A percentile compares a stretch with the other conserved stretches of the same genome.
Evolutionary conservation across 805 yeast genomes (phyloP).

Genomic region (Hanseniaspora valbyensis): DNA sequence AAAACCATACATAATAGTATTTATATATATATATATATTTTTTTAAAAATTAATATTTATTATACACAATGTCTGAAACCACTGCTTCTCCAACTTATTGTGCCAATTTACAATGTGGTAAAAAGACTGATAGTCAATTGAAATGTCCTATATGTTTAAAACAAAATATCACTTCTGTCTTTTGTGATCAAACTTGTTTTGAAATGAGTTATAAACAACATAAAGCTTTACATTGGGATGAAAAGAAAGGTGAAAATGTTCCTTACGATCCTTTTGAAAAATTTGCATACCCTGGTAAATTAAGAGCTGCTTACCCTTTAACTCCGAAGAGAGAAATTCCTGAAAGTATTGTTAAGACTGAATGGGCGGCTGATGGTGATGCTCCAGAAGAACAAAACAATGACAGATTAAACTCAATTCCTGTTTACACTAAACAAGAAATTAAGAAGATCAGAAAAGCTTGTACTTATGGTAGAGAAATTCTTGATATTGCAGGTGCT

Average conservation of each 20-base stretch:
- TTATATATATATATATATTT: no score
- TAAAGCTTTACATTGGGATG: slow-evolving; percentile 60
- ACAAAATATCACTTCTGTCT: slow-evolving; percentile 46
- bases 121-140: slow-evolving; percentile 57
- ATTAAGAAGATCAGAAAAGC: slow-evolving; percentile 65
- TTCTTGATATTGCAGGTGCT: slow-evolving; percentile 80
- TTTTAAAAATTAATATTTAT: no score
- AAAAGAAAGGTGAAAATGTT: slow-evolving; percentile 37
- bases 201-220: slow-evolving; percentile 60
- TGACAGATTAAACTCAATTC: slow-evolving; percentile 57
- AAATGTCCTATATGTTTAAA: slow-evolving; percentile 91
- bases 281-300: slow-evolving; percentile 58
- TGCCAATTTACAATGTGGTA: slow-evolving; percentile 76
- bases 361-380: slow-evolving; percentile 68
- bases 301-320: slow-evolving; percentile 75
- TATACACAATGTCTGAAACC: slow-evolving; percentile 10
- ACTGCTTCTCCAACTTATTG: slow-evolving; percentile 32
- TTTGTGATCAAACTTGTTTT: slow-evolving; percentile 80
- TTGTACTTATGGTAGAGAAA: slow-evolving; percentile 69
- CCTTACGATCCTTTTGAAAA: slow-evolving; percentile 80
- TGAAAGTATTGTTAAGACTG: slow-evolving; percentile 60
- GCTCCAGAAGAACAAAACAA: slow-evolving; percentile 69
- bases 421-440: slow-evolving; percentile 53
- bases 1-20: no score
- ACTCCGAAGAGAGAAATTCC: slow-evolving; percentile 64